Base-by-base conservation (phyloP, 2,329 filamentous ascomycete species). In the Pezicula rhizophila region DNA sequence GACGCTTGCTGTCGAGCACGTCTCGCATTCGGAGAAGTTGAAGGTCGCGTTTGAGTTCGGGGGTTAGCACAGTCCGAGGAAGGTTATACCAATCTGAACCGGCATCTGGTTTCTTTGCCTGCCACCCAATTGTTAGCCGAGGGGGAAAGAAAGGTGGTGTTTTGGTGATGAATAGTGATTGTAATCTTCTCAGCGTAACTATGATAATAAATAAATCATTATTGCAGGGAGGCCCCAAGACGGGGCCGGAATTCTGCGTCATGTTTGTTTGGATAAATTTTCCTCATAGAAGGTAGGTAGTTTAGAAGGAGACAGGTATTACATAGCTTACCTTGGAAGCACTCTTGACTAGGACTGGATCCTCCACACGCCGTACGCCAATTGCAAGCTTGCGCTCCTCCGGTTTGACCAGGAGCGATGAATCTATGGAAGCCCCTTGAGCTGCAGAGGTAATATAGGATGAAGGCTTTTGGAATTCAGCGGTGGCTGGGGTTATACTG, bases 21-120 rank as follows among this genome's bases (percentile, higher is more conserved):
- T 84, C 85, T 66, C 93, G 83, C 85, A 96, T 92, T 56, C 89
- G 84, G 51, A 99, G 74, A 10, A 97, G 74, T 68, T 96, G 90
- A 45, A 96, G 75, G 64, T 99, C 92, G 58, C 89, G 80, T 69
- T 91, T 95, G 53, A 96, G 75, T 62, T 95, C 84, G 8, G 89
- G 81, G 0, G 90, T 96, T 45, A 96, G 70, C 45, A 88, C 76
- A 23, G 92, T 96, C 60, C 84, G 84, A 5, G 91, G 91, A 47
- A 99, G 75, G 60, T 95, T 79, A 71, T 86, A 97, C 92, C 92
- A 97, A 50, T 87, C 75, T 14, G 82, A 69, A 40, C 92, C 93
- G 45, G 91, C 87, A 52, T 84, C 87, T 49, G 77, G 73, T 66
- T 78, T 80, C 53, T 64, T 62, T 33, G 48, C 57, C 64, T 66